Percentiles rank a stretch among this genome's conserved stretches.
phyloP scores from a whole-genome alignment of 495 filamentous ascomycete species.

The Penicillium turbatum region DNA sequence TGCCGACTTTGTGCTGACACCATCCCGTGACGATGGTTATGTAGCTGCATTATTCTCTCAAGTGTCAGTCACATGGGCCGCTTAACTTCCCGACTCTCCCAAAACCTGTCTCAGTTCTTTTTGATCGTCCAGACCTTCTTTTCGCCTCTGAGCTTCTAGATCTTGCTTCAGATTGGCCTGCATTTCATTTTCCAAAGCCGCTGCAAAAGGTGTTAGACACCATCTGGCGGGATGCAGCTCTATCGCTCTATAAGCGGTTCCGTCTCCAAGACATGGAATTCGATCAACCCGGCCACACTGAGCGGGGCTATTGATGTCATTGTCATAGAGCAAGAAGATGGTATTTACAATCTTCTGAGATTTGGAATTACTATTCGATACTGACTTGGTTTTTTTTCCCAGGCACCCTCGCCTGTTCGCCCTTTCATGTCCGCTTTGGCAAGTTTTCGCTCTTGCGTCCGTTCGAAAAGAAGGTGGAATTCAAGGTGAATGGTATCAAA shows the following conservation, averaged over 20 bases:
- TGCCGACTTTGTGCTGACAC: background rate
- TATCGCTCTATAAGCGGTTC: constrained; percentile 92
- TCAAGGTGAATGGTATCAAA: constrained; percentile 86
- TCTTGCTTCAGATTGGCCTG: constrained; percentile 3
- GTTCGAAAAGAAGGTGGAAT: constrained; percentile 98
- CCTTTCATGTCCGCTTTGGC: constrained; percentile 98
- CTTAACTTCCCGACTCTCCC: constrained; percentile 24
- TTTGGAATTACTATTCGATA: background rate
- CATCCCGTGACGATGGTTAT: background rate
- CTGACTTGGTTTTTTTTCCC: constrained; percentile 6
- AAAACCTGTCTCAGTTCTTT: constrained; percentile 15
- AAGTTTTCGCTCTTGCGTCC: constrained; percentile 96
- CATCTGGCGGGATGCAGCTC: constrained; percentile 76
- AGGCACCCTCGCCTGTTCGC: constrained; percentile 81
- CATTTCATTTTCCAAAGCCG: constrained; percentile 4
- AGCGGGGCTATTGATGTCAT: constrained; percentile 99
- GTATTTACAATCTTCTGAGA: constrained; percentile 31
- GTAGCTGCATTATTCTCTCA: background rate
- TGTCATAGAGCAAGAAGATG: constrained; percentile 96
- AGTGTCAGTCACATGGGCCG: constrained; percentile 40
- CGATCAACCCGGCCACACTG: constrained; percentile 95
- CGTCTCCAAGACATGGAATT: constrained; percentile 98
- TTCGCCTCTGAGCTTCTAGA: constrained; percentile 1
- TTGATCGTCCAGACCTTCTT: constrained; percentile 6
- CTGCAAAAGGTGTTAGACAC: constrained; percentile 19